A percentile compares a stretch with the other conserved stretches of the same genome.
Conservation (phyloP, 2,329 filamentous ascomycete genomes). For the Fusarium devonianum region DNA sequence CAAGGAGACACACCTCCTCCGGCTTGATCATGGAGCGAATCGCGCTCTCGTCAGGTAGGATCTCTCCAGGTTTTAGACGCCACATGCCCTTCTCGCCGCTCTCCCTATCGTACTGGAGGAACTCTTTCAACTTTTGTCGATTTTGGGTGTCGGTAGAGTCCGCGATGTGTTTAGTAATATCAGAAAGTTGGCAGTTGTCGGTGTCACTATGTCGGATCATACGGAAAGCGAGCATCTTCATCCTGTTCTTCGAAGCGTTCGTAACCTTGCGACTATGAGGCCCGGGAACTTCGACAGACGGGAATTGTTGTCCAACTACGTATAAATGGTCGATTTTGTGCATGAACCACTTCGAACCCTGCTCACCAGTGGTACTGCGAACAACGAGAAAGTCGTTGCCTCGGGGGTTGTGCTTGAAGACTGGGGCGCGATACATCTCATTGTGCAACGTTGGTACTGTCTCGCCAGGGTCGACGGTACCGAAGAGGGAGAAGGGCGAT, state of each 20-base stretch:
- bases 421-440: constrained; percentile 90
- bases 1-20: constrained; percentile 91
- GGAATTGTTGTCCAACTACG: constrained; percentile 91
- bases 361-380: constrained; percentile 78
- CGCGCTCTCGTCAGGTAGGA: constrained; percentile 78
- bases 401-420: constrained; percentile 85
- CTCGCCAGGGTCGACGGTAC: constrained; percentile 89
- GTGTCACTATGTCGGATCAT: constrained; percentile 80
- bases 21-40: constrained; percentile 91
- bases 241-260: constrained; percentile 93
- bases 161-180: constrained; percentile 90
- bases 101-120: constrained; percentile 88
- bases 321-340: constrained; percentile 91
- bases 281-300: constrained; percentile 88
- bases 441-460: constrained; percentile 92
- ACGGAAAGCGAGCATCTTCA: constrained; percentile 95
- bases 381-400: constrained; percentile 86
- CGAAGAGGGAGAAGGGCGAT: constrained; percentile 95
- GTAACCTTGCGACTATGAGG: constrained; percentile 95
- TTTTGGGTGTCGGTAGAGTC: constrained; percentile 96
- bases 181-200: constrained; percentile 74
- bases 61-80: constrained; percentile 76
- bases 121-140: constrained; percentile 95
- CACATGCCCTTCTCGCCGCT: constrained; percentile 75
- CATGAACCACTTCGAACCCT: constrained; percentile 82